A percentile compares a stretch with the other conserved stretches of the same genome.
Evolutionary conservation across 768 basidiomycete genomes (phyloP).

Genomic region (Leucogyrophana mollusca): DNA sequence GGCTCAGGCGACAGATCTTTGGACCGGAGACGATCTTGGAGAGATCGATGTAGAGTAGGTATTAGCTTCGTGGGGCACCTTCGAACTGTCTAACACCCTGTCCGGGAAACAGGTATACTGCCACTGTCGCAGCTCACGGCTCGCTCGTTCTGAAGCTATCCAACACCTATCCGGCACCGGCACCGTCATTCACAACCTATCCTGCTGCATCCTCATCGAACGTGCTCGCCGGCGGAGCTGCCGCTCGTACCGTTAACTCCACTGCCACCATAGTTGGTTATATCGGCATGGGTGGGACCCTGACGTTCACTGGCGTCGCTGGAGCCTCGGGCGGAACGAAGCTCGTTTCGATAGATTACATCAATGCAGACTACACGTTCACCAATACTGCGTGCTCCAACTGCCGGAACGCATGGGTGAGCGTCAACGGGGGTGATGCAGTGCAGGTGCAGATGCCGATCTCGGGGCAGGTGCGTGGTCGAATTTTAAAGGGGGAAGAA

Average conservation of each 20-base stretch:
- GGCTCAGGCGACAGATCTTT: slow-evolving; percentile 39
- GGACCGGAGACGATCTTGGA: slow-evolving; percentile 38
- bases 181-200: slow-evolving; percentile 32
- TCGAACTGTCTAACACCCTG: background rate
- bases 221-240: slow-evolving; percentile 38
- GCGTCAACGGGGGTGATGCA: slow-evolving; percentile 43
- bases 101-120: slow-evolving; percentile 29
- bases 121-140: slow-evolving; percentile 20
- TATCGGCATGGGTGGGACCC: slow-evolving; percentile 39
- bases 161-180: slow-evolving; percentile 20
- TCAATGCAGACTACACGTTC: slow-evolving; percentile 44
- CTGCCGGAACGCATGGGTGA: slow-evolving; percentile 45
- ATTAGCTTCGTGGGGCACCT: background rate
- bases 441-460: slow-evolving; percentile 47
- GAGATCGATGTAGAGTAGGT: slow-evolving; percentile 35
- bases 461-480: slow-evolving; percentile 40
- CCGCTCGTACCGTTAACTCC: slow-evolving; percentile 33
- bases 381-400: slow-evolving; percentile 47
- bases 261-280: slow-evolving; percentile 38
- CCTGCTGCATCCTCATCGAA: slow-evolving; percentile 31
- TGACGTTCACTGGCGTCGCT: slow-evolving; percentile 42
- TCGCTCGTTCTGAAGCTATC: slow-evolving; percentile 38
- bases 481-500: background rate
- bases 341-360: slow-evolving; percentile 44
- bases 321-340: slow-evolving; percentile 41